These are phyloP conservation scores for Herpetomonas samuelpessoai DNA, from an alignment of 208 protist genomes.

Conservation along the genomic window DNA sequence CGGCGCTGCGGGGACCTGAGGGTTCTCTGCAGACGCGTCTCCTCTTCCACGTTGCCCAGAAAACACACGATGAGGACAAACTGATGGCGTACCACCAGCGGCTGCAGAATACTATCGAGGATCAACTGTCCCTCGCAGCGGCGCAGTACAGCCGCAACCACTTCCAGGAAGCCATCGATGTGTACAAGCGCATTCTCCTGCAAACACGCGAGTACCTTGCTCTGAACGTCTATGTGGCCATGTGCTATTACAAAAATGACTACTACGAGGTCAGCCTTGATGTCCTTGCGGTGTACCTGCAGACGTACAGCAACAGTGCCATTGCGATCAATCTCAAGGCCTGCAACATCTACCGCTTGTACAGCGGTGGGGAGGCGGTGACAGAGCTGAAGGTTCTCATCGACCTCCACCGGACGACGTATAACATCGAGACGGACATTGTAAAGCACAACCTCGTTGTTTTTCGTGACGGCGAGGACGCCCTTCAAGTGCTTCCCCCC, in stretches of 20 bases:
- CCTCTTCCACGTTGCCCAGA: constrained; percentile 95
- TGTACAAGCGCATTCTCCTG: constrained; percentile 96
- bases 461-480: constrained; percentile 95
- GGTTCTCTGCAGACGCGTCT: constrained; percentile 90
- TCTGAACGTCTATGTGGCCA: constrained; percentile 96
- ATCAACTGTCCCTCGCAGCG: constrained; percentile 93
- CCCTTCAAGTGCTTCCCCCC: constrained; percentile 93
- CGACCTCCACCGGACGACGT: constrained; percentile 84
- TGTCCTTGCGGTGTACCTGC: constrained; percentile 90
- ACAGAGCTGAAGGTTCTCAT: constrained; percentile 91
- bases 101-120: constrained; percentile 86
- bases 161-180: constrained; percentile 96
- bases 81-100: constrained; percentile 93
- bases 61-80: constrained; percentile 90
- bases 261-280: constrained; percentile 96
- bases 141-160: constrained; percentile 96
- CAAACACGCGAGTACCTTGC: constrained; percentile 93
- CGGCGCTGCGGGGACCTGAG: constrained; percentile 74
- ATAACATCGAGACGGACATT: constrained; percentile 92
- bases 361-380: constrained; percentile 93
- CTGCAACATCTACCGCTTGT: constrained; percentile 95
- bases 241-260: constrained; percentile 99
- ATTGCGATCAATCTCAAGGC: constrained; percentile 97
- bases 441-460: constrained; percentile 97
- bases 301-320: constrained; percentile 89